Evolutionary conservation across 169 alveolate genomes (phyloP).

Genomic region (Cryptosporidium ubiquitum): DNA sequence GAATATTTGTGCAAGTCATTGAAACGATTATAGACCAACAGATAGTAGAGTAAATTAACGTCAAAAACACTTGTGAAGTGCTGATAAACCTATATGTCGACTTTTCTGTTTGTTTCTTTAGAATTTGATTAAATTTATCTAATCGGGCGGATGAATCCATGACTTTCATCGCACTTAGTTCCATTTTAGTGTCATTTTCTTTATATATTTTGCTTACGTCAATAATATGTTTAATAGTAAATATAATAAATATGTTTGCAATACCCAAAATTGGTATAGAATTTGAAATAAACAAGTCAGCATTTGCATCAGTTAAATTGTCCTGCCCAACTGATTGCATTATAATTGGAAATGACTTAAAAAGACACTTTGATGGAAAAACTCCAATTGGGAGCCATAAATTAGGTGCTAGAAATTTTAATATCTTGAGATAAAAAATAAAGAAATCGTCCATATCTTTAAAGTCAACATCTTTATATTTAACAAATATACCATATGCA

Average conservation of each 20-base stretch:
- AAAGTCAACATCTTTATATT: background rate
- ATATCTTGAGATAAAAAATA: constrained; percentile 15
- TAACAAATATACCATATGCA: constrained; percentile 12
- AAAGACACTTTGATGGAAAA: constrained; percentile 52
- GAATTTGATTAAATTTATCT: constrained; percentile 36
- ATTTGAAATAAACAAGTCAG: constrained; percentile 10
- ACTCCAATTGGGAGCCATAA: constrained; percentile 46
- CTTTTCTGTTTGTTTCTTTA: constrained; percentile 33
- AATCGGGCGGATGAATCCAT: constrained; percentile 46
- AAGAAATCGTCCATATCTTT: constrained; percentile 27
- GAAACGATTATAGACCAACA: constrained; percentile 34
- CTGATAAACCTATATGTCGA: constrained; percentile 62
- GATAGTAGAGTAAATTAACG: constrained; percentile 13
- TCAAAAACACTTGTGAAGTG: constrained; percentile 46
- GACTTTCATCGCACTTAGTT: background rate
- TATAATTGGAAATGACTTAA: constrained; percentile 35
- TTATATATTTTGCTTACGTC: constrained; percentile 54
- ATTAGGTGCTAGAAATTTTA: constrained; percentile 21
- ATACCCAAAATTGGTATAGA: constrained; percentile 48
- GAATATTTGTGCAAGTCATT: constrained; percentile 42
- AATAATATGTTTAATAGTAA: constrained; percentile 62
- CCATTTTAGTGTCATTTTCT: constrained; percentile 26
- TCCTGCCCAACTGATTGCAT: constrained; percentile 16
- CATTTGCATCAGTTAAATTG: constrained; percentile 27
- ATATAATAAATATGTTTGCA: constrained; percentile 24